Base-by-base conservation (phyloP, 805 yeast genomes). In the Spathaspora sp. region DNA sequence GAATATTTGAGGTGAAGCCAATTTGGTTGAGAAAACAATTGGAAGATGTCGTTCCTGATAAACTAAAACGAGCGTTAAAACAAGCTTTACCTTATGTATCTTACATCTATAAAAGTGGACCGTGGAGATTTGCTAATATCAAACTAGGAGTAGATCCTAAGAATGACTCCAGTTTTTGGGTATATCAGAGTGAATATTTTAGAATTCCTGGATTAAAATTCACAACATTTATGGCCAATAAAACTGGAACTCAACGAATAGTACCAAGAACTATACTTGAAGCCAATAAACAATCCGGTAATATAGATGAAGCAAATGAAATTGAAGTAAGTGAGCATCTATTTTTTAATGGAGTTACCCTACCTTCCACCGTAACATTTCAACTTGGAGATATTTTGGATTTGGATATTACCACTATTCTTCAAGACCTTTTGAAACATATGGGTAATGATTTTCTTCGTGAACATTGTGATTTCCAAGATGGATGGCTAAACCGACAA, bases 61-160 rank as follows among this genome's bases (percentile, higher is more conserved):
- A 60, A 51, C 70, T 66, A 56, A 70, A 66, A 58, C 65, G 66
- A 61, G 82, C 61, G 56, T 62, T 93, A 44, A 84, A 87, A 58
- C 84, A 80, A 55, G 96, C 97, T 0, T 66, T 94, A 47, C 96
- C 98, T 0, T 86, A 88, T 64, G 87, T 90, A 0, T 79, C 97
- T 0, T 94, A 83, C 64, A 79, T 89, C 42, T 87, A 84, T 64
- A 82, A 87, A 38, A 87, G 87, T 61, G 99, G 99, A 0, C 99
- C 98, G 0, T 94, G 97, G 96, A 78, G 98, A 59, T 90, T 89
- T 53, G 82, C 94, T 10, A 90, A 86, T 64, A 83, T 91, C 44
- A 79, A 73, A 57, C 82, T 84, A 57, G 97, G 97, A 0, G 75
- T 84, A 40, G 89, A 93, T 67, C 97, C 98, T 0, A 71, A 80